Evolutionary conservation across 2,329 filamentous ascomycete genomes (phyloP).

Genomic region (Penicillium sumatraense): DNA sequence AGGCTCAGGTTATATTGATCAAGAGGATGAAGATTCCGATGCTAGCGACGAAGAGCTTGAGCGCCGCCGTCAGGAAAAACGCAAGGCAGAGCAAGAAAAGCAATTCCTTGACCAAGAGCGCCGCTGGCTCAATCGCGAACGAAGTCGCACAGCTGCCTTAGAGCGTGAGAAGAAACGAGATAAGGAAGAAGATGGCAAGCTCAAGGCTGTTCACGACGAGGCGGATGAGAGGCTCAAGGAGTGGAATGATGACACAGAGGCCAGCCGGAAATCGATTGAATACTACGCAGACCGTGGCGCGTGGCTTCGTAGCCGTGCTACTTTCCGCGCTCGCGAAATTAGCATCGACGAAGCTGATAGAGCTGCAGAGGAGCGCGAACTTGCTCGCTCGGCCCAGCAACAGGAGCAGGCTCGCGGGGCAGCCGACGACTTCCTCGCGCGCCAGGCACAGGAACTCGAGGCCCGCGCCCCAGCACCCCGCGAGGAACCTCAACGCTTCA

Average conservation of each 20-base stretch:
- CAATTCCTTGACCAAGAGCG: slow-evolving; percentile 83
- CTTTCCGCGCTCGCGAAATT: slow-evolving; percentile 74
- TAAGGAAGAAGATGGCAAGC: slow-evolving; percentile 70
- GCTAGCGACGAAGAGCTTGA: slow-evolving; percentile 88
- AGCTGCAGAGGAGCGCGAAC: slow-evolving; percentile 75
- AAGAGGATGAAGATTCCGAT: slow-evolving; percentile 84
- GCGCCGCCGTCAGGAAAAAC: slow-evolving; percentile 70
- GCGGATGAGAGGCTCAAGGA: slow-evolving; percentile 73
- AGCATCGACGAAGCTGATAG: slow-evolving; percentile 83
- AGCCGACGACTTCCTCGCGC: slow-evolving; percentile 88
- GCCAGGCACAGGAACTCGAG: slow-evolving; percentile 77
- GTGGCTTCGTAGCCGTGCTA: slow-evolving; percentile 81
- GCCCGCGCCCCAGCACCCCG: slow-evolving; percentile 47
- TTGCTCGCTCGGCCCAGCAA: slow-evolving; percentile 69
- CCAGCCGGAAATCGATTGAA: slow-evolving; percentile 69
- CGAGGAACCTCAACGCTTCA: slow-evolving; percentile 74
- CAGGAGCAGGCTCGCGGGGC: slow-evolving; percentile 79
- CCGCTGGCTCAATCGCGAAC: slow-evolving; percentile 88
- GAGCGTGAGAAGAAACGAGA: slow-evolving; percentile 84
- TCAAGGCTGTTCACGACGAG: slow-evolving; percentile 66
- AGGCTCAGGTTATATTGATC: slow-evolving; percentile 57
- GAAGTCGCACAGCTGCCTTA: slow-evolving; percentile 79
- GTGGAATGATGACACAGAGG: slow-evolving; percentile 92
- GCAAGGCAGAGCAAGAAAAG: slow-evolving; percentile 76
- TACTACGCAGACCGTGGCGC: slow-evolving; percentile 87